A percentile compares a stretch with the other conserved stretches of the same genome.
These are phyloP conservation scores for Cylindrodendrum hubeiense DNA, from an alignment of 2,329 filamentous ascomycete genomes.

Conservation along the genomic window DNA sequence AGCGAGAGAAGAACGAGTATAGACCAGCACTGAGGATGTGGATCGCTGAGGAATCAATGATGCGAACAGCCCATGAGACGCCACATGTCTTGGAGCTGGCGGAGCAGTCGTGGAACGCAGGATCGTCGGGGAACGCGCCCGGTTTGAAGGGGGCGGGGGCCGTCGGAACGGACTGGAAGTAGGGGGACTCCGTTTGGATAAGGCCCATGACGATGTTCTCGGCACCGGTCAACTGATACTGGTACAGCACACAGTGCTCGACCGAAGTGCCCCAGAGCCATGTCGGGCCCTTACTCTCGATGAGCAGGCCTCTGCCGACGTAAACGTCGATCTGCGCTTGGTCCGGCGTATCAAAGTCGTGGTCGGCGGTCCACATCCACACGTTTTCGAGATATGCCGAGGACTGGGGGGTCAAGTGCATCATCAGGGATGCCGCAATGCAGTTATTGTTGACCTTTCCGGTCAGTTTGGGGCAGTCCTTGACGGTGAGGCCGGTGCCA, in stretches of 20 bases:
- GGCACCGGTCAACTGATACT: slow-evolving; percentile 62
- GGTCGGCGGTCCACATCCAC: slow-evolving; percentile 78
- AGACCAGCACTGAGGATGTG: slow-evolving; percentile 44
- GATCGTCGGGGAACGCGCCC: slow-evolving; percentile 22
- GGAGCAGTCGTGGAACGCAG: slow-evolving; percentile 6
- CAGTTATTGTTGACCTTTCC: slow-evolving; percentile 60
- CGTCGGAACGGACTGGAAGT: slow-evolving; percentile 33
- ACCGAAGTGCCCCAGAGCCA: slow-evolving; percentile 46
- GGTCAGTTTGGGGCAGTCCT: slow-evolving; percentile 38
- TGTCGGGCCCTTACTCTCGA: slow-evolving; percentile 46
- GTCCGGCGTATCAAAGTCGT: slow-evolving; percentile 60
- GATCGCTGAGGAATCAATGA: slow-evolving; percentile 36
- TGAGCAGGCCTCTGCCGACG: slow-evolving; percentile 51
- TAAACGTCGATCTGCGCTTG: slow-evolving; percentile 27
- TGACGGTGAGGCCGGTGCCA: slow-evolving; percentile 29
- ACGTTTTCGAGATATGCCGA: slow-evolving; percentile 64
- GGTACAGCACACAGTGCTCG: slow-evolving; percentile 54
- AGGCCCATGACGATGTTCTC: slow-evolving; percentile 61
- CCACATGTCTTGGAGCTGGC: slow-evolving; percentile 28
- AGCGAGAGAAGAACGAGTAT: slow-evolving; percentile 45
- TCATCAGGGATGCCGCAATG: slow-evolving; percentile 67
- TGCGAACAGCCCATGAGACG: slow-evolving; percentile 41
- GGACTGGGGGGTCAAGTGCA: slow-evolving; percentile 59
- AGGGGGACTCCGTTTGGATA: slow-evolving; percentile 56
- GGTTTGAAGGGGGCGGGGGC: slow-evolving; percentile 28